Percentiles rank a stretch among this genome's conserved stretches.
These are phyloP conservation scores for Acephala macrosclerotiorum DNA, from an alignment of 2,329 filamentous ascomycete species.

Conservation along the genomic window DNA sequence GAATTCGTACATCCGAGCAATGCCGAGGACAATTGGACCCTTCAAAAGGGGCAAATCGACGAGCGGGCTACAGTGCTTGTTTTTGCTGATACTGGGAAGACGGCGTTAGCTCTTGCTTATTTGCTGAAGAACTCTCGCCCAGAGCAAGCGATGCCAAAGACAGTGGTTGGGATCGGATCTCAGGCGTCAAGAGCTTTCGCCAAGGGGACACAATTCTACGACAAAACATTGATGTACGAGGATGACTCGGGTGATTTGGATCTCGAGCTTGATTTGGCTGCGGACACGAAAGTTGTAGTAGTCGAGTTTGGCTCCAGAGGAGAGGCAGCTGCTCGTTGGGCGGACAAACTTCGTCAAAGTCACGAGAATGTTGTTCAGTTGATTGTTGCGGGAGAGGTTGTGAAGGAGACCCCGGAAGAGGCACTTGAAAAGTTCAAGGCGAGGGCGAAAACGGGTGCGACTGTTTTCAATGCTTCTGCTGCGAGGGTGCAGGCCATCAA, in stretches of 20 bases:
- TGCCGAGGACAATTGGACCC: slow-evolving; percentile 29
- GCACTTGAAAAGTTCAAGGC: slow-evolving; percentile 22
- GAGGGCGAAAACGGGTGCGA: neutral
- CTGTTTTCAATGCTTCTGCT: slow-evolving; percentile 31
- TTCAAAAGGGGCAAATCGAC: slow-evolving; percentile 31
- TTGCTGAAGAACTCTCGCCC: slow-evolving; percentile 34
- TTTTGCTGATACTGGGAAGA: slow-evolving; percentile 38
- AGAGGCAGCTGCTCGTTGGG: slow-evolving; percentile 30
- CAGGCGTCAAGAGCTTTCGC: slow-evolving; percentile 30
- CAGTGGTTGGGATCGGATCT: slow-evolving; percentile 36
- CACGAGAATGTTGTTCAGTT: slow-evolving; percentile 26
- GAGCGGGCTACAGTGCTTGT: slow-evolving; percentile 33
- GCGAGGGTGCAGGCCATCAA: slow-evolving; percentile 30
- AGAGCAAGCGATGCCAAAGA: slow-evolving; percentile 24
- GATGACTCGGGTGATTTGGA: slow-evolving; percentile 24
- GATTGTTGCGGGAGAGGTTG: slow-evolving; percentile 28
- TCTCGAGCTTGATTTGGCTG: slow-evolving; percentile 26
- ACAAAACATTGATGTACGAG: slow-evolving; percentile 33
- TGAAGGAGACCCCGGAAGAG: slow-evolving; percentile 27
- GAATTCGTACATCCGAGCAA: slow-evolving; percentile 28
- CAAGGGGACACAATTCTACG: slow-evolving; percentile 33
- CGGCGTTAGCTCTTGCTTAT: slow-evolving; percentile 35
- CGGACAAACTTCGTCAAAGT: slow-evolving; percentile 20
- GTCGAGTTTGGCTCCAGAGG: slow-evolving; percentile 36
- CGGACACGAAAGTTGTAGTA: slow-evolving; percentile 32